Percentiles rank a stretch among this genome's conserved stretches.
Evolutionary conservation across 768 basidiomycete genomes (phyloP).

Genomic region (Kwoniella sp.): DNA sequence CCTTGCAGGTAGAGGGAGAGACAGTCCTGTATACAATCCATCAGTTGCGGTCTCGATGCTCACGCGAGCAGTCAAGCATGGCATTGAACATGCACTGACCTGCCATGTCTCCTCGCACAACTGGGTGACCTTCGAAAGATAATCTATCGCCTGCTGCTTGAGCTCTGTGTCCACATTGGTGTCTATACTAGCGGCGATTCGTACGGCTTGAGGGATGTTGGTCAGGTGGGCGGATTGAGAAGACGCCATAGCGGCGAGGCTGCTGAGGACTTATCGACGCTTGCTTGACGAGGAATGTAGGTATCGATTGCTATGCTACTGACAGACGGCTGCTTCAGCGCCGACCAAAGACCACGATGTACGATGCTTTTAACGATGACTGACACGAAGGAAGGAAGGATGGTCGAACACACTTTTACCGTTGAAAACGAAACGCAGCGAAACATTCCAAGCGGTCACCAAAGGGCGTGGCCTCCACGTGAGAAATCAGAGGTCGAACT

Average conservation of each 20-base stretch:
- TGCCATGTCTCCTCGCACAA: slow-evolving; percentile 69
- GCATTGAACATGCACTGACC: slow-evolving; percentile 62
- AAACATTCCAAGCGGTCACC: too few species aligned
- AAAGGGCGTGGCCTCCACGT: too few species aligned
- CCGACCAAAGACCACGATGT: too few species aligned
- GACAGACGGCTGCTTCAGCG: too few species aligned
- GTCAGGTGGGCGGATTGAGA: slow-evolving; percentile 38
- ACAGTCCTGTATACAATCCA: slow-evolving; percentile 38
- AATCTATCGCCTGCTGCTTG: slow-evolving; percentile 82
- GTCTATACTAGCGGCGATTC: slow-evolving; percentile 72
- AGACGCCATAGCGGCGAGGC: slow-evolving; percentile 20
- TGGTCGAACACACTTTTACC: too few species aligned
- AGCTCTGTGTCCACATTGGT: slow-evolving; percentile 54
- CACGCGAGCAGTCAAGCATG: slow-evolving; percentile 9
- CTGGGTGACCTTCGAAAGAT: slow-evolving; percentile 70
- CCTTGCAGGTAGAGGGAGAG: slow-evolving; percentile 50
- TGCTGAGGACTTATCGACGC: too few species aligned
- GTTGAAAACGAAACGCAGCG: too few species aligned
- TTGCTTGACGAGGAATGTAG: too few species aligned
- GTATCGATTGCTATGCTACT: too few species aligned
- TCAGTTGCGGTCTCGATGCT: neutral
- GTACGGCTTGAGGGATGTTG: slow-evolving; percentile 60
- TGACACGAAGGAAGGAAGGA: too few species aligned
- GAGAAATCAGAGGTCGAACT: too few species aligned
- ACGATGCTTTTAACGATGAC: too few species aligned